Percentiles rank a stretch among this genome's conserved stretches.
phyloP scores from a whole-genome alignment of 306 rosid genomes.

The Senna siamea region DNA sequence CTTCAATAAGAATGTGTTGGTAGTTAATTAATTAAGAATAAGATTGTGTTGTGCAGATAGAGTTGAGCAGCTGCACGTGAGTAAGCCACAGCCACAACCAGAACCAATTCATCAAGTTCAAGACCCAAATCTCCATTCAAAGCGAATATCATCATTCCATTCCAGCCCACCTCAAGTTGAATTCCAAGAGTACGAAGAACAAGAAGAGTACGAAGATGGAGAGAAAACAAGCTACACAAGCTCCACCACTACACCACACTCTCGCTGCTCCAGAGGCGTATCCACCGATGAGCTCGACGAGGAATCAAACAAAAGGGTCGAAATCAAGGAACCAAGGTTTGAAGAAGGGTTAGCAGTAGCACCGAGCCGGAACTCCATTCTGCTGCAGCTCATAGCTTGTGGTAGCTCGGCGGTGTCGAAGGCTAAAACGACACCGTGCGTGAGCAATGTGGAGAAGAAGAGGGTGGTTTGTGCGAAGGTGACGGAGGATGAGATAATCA shows the following conservation, averaged over 20 bases:
- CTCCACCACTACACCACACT: conserved; percentile 74
- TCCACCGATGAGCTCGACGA: conserved; percentile 67
- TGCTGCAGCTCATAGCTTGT: conserved; percentile 81
- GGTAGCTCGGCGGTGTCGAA: conserved; percentile 66
- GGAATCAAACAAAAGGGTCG: no score
- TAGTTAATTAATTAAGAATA: no score
- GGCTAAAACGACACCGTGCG: conserved; percentile 36
- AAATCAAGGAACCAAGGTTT: no score
- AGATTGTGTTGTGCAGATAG: conserved; percentile 48
- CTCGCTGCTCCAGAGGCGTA: conserved; percentile 84
- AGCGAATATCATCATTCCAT: conserved; percentile 31
- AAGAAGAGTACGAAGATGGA: conserved; percentile 61
- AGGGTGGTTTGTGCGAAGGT: conserved; percentile 24
- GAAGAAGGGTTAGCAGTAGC: no score
- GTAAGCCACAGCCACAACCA: conserved; percentile 40
- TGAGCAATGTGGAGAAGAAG: conserved; percentile 45
- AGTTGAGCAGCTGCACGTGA: conserved; percentile 51
- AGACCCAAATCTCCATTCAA: conserved; percentile 41
- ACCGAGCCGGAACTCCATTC: conserved; percentile 60
- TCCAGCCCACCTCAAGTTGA: conserved; percentile 33
- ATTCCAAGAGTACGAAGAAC: conserved; percentile 46
- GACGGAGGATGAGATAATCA: conserved; percentile 57
- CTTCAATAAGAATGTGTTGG: no score
- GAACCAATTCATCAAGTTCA: conserved; percentile 36
- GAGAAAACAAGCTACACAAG: conserved; percentile 65